These are phyloP conservation scores for Colletotrichum nymphaeae DNA, from an alignment of 2,329 filamentous ascomycete genomes.

Conservation along the genomic window DNA sequence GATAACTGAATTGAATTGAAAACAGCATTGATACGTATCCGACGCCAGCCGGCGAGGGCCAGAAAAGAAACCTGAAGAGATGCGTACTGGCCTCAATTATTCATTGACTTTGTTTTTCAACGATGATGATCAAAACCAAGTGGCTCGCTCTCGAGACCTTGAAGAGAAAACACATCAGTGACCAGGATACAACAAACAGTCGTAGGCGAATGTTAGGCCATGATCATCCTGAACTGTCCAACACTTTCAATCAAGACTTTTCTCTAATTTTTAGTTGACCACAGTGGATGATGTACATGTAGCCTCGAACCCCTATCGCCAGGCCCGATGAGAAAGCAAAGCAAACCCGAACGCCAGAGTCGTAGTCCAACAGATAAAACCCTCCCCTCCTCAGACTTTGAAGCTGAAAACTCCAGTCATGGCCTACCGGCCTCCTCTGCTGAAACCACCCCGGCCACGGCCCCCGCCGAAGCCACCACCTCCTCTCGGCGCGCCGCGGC, in stretches of 20 bases:
- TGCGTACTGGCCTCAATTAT: not conserved
- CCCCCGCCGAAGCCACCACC: constrained; percentile 33
- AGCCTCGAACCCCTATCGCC: constrained; percentile 28
- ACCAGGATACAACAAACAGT: too few relatives aligned
- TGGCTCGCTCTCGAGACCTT: not conserved
- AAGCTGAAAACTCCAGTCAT: not conserved
- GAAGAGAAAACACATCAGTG: too few relatives aligned
- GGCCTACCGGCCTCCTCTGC: constrained; percentile 33
- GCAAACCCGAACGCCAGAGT: constrained; percentile 35
- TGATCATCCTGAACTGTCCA: not conserved
- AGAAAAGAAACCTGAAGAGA: not conserved
- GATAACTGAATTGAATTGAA: not conserved
- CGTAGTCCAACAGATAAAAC: constrained; percentile 34
- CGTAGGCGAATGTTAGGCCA: not conserved
- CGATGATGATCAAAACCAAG: not conserved
- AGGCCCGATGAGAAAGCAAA: constrained; percentile 32
- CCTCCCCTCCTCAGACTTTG: constrained; percentile 14
- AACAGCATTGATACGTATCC: not conserved
- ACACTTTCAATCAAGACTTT: constrained; percentile 20
- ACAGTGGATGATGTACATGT: constrained; percentile 33
- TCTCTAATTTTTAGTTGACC: constrained; percentile 26
- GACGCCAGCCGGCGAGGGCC: not conserved
- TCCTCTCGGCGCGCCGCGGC: constrained; percentile 37
- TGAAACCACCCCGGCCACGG: constrained; percentile 35
- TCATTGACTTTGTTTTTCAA: not conserved